Evolutionary conservation across 495 filamentous ascomycete species (phyloP).

Genomic region (Lindgomyces ingoldianus): DNA sequence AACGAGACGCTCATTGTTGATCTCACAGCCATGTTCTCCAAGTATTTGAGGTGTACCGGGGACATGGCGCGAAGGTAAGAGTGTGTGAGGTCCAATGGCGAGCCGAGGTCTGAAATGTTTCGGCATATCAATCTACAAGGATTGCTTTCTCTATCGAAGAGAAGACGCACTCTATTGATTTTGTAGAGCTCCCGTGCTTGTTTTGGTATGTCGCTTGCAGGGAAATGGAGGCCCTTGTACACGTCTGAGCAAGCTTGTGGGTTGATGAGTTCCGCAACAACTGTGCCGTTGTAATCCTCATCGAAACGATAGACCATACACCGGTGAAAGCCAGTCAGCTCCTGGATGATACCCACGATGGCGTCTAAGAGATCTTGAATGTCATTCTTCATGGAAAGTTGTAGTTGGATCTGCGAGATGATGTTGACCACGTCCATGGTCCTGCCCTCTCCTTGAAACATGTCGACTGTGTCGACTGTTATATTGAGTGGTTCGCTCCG

Average conservation of each 20-base stretch:
- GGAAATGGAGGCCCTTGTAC: constrained; percentile 25
- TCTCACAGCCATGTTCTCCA: constrained; percentile 18
- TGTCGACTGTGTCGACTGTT: neutral
- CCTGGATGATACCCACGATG: constrained; percentile 12
- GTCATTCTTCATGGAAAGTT: constrained; percentile 1
- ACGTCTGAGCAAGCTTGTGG: constrained; percentile 5
- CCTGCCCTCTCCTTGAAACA: constrained; percentile 14
- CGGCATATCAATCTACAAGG: constrained; percentile 10
- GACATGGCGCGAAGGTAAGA: constrained; percentile 29
- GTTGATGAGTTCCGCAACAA: constrained; percentile 20
- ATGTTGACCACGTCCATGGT: constrained; percentile 15
- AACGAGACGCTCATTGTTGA: constrained; percentile 27
- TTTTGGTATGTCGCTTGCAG: constrained; percentile 20
- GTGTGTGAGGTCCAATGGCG: constrained; percentile 15
- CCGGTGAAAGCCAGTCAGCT: constrained; percentile 20
- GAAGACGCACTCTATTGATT: constrained; percentile 18
- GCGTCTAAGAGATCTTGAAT: constrained; percentile 15
- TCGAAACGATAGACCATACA: constrained; percentile 23
- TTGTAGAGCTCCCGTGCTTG: constrained; percentile 27
- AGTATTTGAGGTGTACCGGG: constrained; percentile 20
- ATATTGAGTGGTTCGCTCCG: constrained; percentile 7
- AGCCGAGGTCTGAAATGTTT: constrained; percentile 5
- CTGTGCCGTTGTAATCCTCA: constrained; percentile 15
- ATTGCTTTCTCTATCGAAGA: constrained; percentile 18
- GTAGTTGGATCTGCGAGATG: constrained; percentile 24